Percentiles rank a stretch among this genome's conserved stretches.
phyloP scores from a whole-genome alignment of 192 early-diverging fungal species.

The Coemansia asiatica region DNA sequence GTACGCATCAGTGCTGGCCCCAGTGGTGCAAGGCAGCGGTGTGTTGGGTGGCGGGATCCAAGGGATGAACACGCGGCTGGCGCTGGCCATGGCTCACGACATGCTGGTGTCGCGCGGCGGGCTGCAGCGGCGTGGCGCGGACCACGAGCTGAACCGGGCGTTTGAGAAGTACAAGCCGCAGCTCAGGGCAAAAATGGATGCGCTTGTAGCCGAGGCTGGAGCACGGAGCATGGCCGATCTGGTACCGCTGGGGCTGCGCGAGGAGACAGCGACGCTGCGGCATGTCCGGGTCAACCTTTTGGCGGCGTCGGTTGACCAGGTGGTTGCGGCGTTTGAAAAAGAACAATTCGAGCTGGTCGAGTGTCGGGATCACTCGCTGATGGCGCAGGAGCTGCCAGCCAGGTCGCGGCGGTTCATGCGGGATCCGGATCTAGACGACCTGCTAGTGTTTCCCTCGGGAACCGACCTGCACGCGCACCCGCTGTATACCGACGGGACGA shows the following conservation, averaged over 20 bases:
- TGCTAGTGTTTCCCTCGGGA: slow-evolving; percentile 82
- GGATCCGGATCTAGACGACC: slow-evolving; percentile 78
- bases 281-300: slow-evolving; percentile 90
- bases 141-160: slow-evolving; percentile 62
- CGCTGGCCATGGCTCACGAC: slow-evolving; percentile 81
- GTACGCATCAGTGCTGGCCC: slow-evolving; percentile 42
- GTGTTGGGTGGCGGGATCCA: slow-evolving; percentile 10
- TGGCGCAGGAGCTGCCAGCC: slow-evolving; percentile 11
- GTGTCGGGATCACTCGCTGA: neutral
- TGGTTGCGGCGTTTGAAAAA: slow-evolving; percentile 61
- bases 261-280: slow-evolving; percentile 65
- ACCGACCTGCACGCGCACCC: slow-evolving; percentile 87
- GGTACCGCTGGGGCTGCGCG: slow-evolving; percentile 59
- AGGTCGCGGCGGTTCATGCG: slow-evolving; percentile 31
- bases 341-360: slow-evolving; percentile 61
- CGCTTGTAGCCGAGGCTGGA: slow-evolving; percentile 69
- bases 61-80: slow-evolving; percentile 54
- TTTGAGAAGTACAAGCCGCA: slow-evolving; percentile 67
- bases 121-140: slow-evolving; percentile 59
- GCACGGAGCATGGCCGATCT: slow-evolving; percentile 70
- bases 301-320: slow-evolving; percentile 66
- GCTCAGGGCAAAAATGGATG: slow-evolving; percentile 76
- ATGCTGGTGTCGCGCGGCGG: slow-evolving; percentile 76
- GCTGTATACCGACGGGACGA: slow-evolving; percentile 68
- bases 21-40: slow-evolving; percentile 24